Base-by-base conservation (phyloP, 495 filamentous ascomycete species). In the Tuber indicum region DNA sequence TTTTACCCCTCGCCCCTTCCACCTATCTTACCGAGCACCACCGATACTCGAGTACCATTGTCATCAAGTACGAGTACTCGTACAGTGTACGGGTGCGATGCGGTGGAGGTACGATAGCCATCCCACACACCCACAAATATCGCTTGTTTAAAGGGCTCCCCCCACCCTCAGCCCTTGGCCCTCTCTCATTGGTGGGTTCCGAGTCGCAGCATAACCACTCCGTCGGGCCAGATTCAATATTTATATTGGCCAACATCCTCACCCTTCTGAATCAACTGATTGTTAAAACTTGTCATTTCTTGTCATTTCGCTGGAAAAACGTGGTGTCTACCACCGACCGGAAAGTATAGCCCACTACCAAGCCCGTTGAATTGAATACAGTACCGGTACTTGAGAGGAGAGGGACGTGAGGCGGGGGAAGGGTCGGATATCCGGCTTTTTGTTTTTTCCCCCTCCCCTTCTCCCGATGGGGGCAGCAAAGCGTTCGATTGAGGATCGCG, bases 221-320 rank as follows among this genome's bases (percentile, higher is more conserved):
- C 66, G 77, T 70, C 58, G 77, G 78, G 74, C 32, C 73, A 72
- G 66, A 75, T 72, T 78, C 47, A 39, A 79, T 58, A 70, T 58
- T 70, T 72, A 74, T 76, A 76, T 74, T 76, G 77, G 77, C 41
- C 62, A 36, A 77, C 46, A 72, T 41, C 26, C 75, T 66, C 58
- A 32, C 58, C 58, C 26, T 58, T 32, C 58, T 66, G 58, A 32
- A 66, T 66, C 58, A 66, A 66, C 58, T 66, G 58, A 32, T 66
- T 66, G 58, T 17, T 66, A 66, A 32, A 32, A 32, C 58, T 66
- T 66, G n/a, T 66, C 26, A 32, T 32, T 32, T 66, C 58, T 66
- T 66, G 12, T 66, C 58, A 32, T 32, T 32, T 66, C 58, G 58
- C 58, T 66, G 14, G 58, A 66, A 66, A 66, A 66, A 32, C 26